Conservation (phyloP, 2,329 filamentous ascomycete species). For the Phaeosphaeria sp. region DNA sequence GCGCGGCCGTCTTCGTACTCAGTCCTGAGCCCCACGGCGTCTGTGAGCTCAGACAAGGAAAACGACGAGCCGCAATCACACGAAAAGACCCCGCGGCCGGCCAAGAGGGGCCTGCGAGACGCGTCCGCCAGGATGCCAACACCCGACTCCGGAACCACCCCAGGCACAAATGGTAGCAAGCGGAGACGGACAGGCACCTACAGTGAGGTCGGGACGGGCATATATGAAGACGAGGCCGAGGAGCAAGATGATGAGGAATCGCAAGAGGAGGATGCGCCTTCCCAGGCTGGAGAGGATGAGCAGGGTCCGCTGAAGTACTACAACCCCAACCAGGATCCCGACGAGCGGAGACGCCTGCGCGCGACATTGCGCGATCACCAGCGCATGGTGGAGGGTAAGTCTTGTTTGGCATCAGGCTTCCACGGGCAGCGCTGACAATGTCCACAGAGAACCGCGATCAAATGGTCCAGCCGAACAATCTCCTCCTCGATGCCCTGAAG, state of each 20-base stretch:
- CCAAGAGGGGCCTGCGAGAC: constrained; percentile 54
- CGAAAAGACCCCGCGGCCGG: constrained; percentile 31
- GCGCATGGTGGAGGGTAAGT: constrained; percentile 62
- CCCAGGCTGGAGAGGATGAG: constrained; percentile 17
- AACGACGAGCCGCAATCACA: constrained; percentile 45
- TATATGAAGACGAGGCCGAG: constrained; percentile 20
- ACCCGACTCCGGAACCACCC: constrained; percentile 45
- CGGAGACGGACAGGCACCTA: constrained; percentile 53
- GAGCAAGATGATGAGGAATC: constrained; percentile 24
- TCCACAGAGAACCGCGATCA: constrained; percentile 72
- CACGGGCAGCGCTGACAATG: not conserved
- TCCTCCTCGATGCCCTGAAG: constrained; percentile 70
- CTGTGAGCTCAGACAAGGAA: constrained; percentile 54
- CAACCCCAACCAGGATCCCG: constrained; percentile 82
- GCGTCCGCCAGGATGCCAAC: constrained; percentile 44
- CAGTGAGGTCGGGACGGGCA: constrained; percentile 10
- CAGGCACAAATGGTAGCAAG: constrained; percentile 47
- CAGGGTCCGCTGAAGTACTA: constrained; percentile 58
- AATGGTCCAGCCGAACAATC: constrained; percentile 70
- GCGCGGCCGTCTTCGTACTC: constrained; percentile 38
- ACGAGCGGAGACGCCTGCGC: constrained; percentile 75
- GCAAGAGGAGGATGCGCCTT: constrained; percentile 25
- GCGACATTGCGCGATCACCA: constrained; percentile 73
- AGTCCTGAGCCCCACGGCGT: constrained; percentile 40
- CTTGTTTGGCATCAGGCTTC: not conserved